Evolutionary conservation across 352 stramenopile species (phyloP).

Genomic region (Pythium myriotylum): DNA sequence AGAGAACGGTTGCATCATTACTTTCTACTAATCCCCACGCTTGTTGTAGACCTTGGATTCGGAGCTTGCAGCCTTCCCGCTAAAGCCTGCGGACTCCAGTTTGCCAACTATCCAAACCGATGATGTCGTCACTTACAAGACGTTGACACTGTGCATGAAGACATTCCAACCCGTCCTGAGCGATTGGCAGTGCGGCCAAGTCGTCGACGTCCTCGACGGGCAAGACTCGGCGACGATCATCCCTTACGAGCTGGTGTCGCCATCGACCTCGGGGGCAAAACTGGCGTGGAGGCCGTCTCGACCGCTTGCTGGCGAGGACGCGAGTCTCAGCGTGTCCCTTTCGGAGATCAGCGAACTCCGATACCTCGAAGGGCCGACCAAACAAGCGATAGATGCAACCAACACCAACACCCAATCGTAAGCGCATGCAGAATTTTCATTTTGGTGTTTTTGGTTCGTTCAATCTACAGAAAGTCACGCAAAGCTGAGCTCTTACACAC

Average conservation of each 20-base stretch:
- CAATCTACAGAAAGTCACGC: conserved; percentile 1
- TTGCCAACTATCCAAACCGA: conserved; percentile 43
- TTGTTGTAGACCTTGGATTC: conserved; percentile 21
- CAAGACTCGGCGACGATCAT: conserved; percentile 14
- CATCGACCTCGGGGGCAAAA: not conserved
- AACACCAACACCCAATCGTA: not conserved
- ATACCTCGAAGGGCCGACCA: conserved; percentile 46
- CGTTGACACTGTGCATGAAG: conserved; percentile 70
- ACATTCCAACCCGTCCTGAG: conserved; percentile 77
- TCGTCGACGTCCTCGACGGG: conserved; percentile 24
- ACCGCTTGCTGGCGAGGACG: conserved; percentile 9
- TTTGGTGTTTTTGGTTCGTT: conserved; percentile 12
- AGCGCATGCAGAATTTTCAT: too few species aligned
- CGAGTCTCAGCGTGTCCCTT: conserved; percentile 1
- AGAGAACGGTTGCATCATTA: too few species aligned
- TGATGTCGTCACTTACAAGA: conserved; percentile 77
- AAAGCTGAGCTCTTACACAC: conserved; percentile 46
- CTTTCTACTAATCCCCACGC: too few species aligned
- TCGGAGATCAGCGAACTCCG: conserved; percentile 57
- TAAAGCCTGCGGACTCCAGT: conserved; percentile 10
- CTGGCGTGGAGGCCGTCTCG: conserved; percentile 6
- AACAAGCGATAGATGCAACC: not conserved
- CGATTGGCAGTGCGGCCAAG: conserved; percentile 61
- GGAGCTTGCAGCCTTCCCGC: conserved; percentile 35
- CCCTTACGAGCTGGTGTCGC: conserved; percentile 9